Evolutionary conservation across 352 stramenopile genomes (phyloP).

Genomic region (Phytophthora pinifolia): DNA sequence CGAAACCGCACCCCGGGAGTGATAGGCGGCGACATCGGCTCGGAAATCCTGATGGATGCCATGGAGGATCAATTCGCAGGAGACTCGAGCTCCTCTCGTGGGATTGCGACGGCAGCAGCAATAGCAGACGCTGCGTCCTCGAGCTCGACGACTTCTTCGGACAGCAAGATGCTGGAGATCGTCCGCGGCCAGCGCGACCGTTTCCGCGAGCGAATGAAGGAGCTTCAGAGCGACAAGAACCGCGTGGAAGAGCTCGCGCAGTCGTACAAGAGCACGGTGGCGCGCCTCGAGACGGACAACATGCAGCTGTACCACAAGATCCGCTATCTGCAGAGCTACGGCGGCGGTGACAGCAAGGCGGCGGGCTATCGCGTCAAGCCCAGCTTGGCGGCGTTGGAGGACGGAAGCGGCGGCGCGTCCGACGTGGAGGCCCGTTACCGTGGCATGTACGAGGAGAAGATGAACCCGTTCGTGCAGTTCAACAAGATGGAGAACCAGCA

Average conservation of each 20-base stretch:
- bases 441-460: slow-evolving; percentile 89
- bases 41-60: slow-evolving; percentile 71
- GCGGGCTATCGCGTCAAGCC: slow-evolving; percentile 22
- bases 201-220: slow-evolving; percentile 84
- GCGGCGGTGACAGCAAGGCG: slow-evolving; percentile 30
- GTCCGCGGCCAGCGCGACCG: slow-evolving; percentile 79
- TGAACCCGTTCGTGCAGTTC: slow-evolving; percentile 93
- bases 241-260: slow-evolving; percentile 67
- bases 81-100: slow-evolving; percentile 19
- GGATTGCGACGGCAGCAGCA: slow-evolving; percentile 2
- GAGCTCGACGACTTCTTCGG: slow-evolving; percentile 27
- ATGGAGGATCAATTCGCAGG: slow-evolving; percentile 60
- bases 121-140: slow-evolving; percentile 11
- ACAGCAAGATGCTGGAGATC: slow-evolving; percentile 87
- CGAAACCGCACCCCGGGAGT: slow-evolving; percentile 20
- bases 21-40: slow-evolving; percentile 46
- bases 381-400: slow-evolving; percentile 37
- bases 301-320: slow-evolving; percentile 93
- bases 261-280: slow-evolving; percentile 60
- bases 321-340: slow-evolving; percentile 82
- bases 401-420: slow-evolving; percentile 26
- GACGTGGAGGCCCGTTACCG: slow-evolving; percentile 84
- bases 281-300: slow-evolving; percentile 87
- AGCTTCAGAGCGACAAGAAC: slow-evolving; percentile 71
- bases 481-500: slow-evolving; percentile 89